phyloP scores from a whole-genome alignment of 176 grass and related monocot genomes.

The Oryza glumipatula region DNA sequence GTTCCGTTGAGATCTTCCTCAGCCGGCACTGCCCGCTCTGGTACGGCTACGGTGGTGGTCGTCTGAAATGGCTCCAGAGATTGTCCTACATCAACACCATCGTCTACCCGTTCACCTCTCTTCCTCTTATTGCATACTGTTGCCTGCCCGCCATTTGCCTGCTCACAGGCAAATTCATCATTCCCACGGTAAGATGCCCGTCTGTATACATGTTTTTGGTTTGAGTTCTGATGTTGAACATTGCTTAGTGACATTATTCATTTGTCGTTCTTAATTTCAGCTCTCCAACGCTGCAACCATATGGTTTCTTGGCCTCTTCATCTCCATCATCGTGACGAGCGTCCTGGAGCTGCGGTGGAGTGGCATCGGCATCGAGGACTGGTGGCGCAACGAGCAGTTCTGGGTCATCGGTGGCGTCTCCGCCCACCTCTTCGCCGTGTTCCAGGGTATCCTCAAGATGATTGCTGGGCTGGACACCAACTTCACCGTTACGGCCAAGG shows the following conservation, averaged over 20 bases:
- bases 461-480: constrained; percentile 90
- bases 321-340: constrained; percentile 86
- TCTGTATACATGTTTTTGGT: background rate
- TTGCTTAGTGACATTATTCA: constrained; percentile 25
- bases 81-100: constrained; percentile 97
- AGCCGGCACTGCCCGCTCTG: constrained; percentile 92
- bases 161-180: constrained; percentile 94
- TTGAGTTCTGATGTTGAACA: background rate
- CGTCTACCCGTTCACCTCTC: constrained; percentile 89
- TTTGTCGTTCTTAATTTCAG: constrained; percentile 37
- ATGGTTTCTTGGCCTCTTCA: constrained; percentile 92
- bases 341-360: constrained; percentile 96
- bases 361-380: constrained; percentile 91
- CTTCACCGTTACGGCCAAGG: constrained; percentile 89
- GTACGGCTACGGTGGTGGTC: constrained; percentile 83
- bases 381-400: constrained; percentile 98
- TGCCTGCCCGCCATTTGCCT: constrained; percentile 84
- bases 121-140: constrained; percentile 90
- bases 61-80: constrained; percentile 94
- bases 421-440: constrained; percentile 93
- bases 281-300: constrained; percentile 83
- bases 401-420: constrained; percentile 96
- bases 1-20: constrained; percentile 90
- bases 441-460: constrained; percentile 97
- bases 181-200: constrained; percentile 64